These are phyloP conservation scores for Zoysia matrella DNA, from an alignment of 202 grass and related monocot species.

Conservation along the genomic window DNA sequence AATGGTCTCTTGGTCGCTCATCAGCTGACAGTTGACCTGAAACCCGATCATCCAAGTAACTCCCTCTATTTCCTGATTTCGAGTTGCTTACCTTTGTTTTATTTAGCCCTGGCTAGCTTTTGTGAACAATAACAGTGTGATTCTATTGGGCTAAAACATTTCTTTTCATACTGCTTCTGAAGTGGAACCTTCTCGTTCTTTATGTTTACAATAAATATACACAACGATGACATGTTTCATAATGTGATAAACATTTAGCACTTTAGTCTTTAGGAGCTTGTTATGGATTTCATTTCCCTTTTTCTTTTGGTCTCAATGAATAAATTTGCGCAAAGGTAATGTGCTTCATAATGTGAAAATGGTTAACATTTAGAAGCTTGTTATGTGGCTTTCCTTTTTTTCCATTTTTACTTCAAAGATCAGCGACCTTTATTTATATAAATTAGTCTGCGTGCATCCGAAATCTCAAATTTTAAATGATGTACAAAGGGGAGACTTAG, in stretches of 20 bases:
- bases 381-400: no score
- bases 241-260: background rate
- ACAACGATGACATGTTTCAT: background rate
- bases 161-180: constrained; percentile 1
- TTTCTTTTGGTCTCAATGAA: background rate
- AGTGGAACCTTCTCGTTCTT: background rate
- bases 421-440: no score
- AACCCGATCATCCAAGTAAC: constrained; percentile 96
- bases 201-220: constrained; percentile 10
- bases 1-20: constrained; percentile 64
- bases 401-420: no score
- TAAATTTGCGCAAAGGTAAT: background rate
- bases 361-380: no score
- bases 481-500: no score
- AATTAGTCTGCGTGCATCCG: no score
- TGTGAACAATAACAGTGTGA: constrained; percentile 1
- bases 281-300: background rate
- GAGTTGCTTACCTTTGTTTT: background rate
- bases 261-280: background rate
- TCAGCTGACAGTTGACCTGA: constrained; percentile 88
- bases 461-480: no score
- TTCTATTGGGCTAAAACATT: constrained; percentile 3
- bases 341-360: background rate
- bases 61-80: constrained; percentile 16
- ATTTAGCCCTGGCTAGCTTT: background rate